Evolutionary conservation across 2,329 filamentous ascomycete genomes (phyloP).

Genomic region (Botrytis hyacinthi): DNA sequence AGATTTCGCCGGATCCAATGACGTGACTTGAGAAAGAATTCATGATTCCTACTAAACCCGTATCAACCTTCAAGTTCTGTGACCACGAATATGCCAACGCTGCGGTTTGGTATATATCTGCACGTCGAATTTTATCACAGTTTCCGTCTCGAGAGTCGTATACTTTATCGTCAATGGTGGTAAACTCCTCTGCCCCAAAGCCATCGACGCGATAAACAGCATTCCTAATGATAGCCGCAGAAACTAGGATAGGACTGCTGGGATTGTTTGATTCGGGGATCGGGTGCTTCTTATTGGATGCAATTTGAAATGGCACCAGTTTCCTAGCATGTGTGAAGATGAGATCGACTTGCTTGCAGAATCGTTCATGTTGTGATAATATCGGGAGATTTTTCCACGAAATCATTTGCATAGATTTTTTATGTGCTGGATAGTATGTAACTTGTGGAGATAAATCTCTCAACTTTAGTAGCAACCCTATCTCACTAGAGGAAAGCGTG

Average conservation of each 20-base stretch:
- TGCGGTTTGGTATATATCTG: constrained; percentile 23
- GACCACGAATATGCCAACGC: constrained; percentile 30
- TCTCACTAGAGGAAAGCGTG: constrained; percentile 40
- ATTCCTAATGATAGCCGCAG: constrained; percentile 38
- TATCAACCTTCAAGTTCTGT: constrained; percentile 14
- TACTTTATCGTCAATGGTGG: constrained; percentile 33
- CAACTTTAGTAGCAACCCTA: constrained; percentile 42
- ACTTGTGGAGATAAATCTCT: constrained; percentile 45
- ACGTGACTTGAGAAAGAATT: constrained; percentile 26
- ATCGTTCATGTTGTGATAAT: constrained; percentile 47
- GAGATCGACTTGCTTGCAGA: constrained; percentile 39
- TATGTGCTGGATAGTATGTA: constrained; percentile 46
- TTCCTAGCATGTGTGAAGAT: constrained; percentile 41
- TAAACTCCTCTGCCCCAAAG: constrained; percentile 44
- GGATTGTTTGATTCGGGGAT: background rate
- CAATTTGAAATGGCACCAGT: constrained; percentile 37
- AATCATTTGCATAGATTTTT: constrained; percentile 48
- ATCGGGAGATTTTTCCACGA: constrained; percentile 45
- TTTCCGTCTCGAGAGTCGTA: constrained; percentile 40
- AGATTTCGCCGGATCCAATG: background rate
- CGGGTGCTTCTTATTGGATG: background rate
- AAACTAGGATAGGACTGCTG: background rate
- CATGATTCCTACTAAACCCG: constrained; percentile 29
- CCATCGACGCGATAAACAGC: constrained; percentile 38
- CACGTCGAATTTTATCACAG: constrained; percentile 18